Percentiles rank a stretch among this genome's conserved stretches.
Conservation (phyloP, 352 stramenopile genomes). For the Phytophthora boehmeriae region DNA sequence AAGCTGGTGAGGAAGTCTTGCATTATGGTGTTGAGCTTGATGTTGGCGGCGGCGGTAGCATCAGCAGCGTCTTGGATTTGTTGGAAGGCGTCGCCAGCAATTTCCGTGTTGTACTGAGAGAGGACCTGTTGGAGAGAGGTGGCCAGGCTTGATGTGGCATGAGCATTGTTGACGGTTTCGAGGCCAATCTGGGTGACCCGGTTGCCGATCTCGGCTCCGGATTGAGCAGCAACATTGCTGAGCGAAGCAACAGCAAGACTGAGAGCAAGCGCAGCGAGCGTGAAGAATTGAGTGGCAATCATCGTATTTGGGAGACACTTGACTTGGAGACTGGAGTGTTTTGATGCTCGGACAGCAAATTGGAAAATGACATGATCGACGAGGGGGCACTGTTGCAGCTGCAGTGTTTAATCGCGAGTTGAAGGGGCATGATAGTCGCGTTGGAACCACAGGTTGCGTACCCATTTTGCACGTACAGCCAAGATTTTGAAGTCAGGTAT, state of each 20-base stretch:
- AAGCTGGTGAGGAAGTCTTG: constrained; percentile 16
- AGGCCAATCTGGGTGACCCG: constrained; percentile 13
- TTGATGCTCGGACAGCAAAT: constrained; percentile 13
- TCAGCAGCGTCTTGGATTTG: constrained; percentile 5
- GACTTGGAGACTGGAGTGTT: background rate
- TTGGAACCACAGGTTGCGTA: constrained; percentile 5
- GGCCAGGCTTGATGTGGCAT: constrained; percentile 14
- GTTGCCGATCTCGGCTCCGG: background rate
- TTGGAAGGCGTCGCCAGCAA: constrained; percentile 6
- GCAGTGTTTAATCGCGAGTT: background rate
- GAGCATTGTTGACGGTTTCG: constrained; percentile 8
- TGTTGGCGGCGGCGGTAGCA: constrained; percentile 13
- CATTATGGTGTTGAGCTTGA: constrained; percentile 19
- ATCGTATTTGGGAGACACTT: constrained; percentile 7
- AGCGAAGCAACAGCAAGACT: constrained; percentile 6
- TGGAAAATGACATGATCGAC: constrained; percentile 10
- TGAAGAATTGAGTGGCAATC: constrained; percentile 7
- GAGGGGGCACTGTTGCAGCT: no score
- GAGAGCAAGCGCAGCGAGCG: constrained; percentile 7
- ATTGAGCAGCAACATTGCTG: constrained; percentile 8
- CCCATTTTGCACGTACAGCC: constrained; percentile 9
- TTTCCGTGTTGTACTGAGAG: constrained; percentile 2
- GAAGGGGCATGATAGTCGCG: background rate
- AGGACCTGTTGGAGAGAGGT: constrained; percentile 11
- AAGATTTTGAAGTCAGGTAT: background rate